phyloP scores from a whole-genome alignment of 139 green algal genomes.

The Pseudopediastrum boryanum region DNA sequence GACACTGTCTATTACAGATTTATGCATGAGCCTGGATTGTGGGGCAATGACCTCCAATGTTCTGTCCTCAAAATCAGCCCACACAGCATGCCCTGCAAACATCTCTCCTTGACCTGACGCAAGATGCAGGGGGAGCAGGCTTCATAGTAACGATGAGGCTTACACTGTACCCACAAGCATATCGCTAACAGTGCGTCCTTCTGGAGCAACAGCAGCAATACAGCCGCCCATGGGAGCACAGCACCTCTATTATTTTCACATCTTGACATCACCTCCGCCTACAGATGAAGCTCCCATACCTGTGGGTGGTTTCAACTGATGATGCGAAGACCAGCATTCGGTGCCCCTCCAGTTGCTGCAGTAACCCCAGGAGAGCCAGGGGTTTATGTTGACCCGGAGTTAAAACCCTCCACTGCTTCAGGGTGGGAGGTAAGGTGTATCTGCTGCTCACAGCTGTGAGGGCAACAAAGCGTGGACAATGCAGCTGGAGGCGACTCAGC shows the following conservation, averaged over 20 bases:
- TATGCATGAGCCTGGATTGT: not conserved
- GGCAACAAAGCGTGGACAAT: slow-evolving; percentile 80
- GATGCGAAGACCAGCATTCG: slow-evolving; percentile 85
- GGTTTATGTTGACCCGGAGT: slow-evolving; percentile 71
- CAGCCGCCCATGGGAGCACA: not conserved
- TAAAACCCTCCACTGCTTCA: slow-evolving; percentile 84
- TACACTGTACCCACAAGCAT: not conserved
- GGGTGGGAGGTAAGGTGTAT: slow-evolving; percentile 71
- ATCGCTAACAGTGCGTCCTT: not conserved
- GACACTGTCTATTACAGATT: not conserved
- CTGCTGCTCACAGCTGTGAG: slow-evolving; percentile 48
- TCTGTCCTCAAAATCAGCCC: not conserved
- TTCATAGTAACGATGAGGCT: not conserved
- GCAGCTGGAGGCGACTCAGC: slow-evolving; percentile 72
- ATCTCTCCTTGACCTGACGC: not conserved
- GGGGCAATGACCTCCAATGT: not conserved
- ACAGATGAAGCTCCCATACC: slow-evolving; percentile 19
- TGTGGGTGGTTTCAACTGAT: slow-evolving; percentile 80
- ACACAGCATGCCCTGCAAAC: not conserved
- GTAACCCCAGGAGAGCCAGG: slow-evolving; percentile 69
- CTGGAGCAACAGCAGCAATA: too few relatives aligned
- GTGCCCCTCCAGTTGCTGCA: slow-evolving; percentile 57
- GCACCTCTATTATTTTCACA: not conserved
- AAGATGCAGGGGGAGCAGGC: not conserved
- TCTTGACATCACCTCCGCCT: not conserved